Conservation (phyloP, 192 early-diverging fungal species). For the Backusella tuberculispora region DNA sequence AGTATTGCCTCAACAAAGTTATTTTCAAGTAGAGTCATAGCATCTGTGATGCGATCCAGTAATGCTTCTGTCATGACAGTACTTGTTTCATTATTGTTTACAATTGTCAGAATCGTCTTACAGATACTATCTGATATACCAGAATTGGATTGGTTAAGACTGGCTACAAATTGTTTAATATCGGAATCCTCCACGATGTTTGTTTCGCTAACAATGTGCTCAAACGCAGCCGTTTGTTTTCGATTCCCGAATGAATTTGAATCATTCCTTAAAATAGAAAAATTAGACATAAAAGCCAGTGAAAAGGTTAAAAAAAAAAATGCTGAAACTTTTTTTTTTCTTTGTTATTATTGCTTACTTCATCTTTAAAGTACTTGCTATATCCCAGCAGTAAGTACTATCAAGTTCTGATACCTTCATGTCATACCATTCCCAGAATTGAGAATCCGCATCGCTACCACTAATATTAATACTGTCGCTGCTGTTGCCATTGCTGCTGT, state of each 20-base stretch:
- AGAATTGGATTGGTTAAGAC: conserved; percentile 29
- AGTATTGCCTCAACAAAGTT: conserved; percentile 1
- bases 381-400: conserved; percentile 24
- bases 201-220: not conserved
- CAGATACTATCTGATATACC: conserved; percentile 36
- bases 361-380: conserved; percentile 10
- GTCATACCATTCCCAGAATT: conserved; percentile 38
- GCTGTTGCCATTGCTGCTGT: not conserved
- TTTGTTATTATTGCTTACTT: not conserved
- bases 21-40: not conserved
- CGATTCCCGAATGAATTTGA: not conserved
- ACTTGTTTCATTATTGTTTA: not conserved
- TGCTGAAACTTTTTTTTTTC: not conserved
- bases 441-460: not conserved
- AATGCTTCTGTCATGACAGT: not conserved
- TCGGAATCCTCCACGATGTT: not conserved
- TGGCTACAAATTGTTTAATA: conserved; percentile 21
- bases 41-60: not conserved
- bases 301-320: not conserved
- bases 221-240: not conserved
- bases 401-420: conserved; percentile 36
- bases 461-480: not conserved
- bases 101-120: not conserved
- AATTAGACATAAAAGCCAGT: not conserved
- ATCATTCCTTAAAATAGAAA: conserved; percentile 16